Percentiles rank a stretch among this genome's conserved stretches.
Evolutionary conservation across 495 filamentous ascomycete genomes (phyloP).

Genomic region (Daldinia decipiens): DNA sequence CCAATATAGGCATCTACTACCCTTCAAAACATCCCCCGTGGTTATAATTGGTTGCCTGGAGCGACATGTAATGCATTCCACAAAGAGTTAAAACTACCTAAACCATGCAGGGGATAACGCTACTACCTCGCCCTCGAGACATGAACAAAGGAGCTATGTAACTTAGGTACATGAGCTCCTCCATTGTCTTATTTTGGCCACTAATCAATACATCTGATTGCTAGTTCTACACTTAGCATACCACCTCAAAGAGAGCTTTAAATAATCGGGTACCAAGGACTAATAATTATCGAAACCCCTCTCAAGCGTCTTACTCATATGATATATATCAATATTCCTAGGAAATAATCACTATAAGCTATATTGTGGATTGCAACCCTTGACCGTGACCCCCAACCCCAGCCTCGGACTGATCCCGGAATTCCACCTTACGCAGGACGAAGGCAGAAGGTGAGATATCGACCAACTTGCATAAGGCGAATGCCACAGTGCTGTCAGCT

Average conservation of each 20-base stretch:
- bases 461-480: background rate
- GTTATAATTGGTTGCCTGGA: background rate
- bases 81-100: slow-evolving; percentile 15
- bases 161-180: background rate
- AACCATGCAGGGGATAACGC: slow-evolving; percentile 17
- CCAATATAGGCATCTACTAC: background rate
- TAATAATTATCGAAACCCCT: background rate
- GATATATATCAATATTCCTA: background rate
- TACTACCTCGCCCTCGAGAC: background rate
- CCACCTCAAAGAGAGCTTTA: background rate
- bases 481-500: background rate
- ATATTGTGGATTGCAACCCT: slow-evolving; percentile 23
- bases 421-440: slow-evolving; percentile 16
- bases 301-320: background rate
- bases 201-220: background rate
- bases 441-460: slow-evolving; percentile 2
- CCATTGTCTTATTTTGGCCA: slow-evolving; percentile 5
- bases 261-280: background rate
- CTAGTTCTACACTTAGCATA: background rate
- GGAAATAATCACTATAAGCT: slow-evolving; percentile 19
- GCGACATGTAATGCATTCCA: slow-evolving; percentile 3
- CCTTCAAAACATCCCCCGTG: background rate
- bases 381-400: slow-evolving; percentile 16
- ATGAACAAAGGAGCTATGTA: background rate
- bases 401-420: slow-evolving; percentile 29